A percentile compares a stretch with the other conserved stretches of the same genome.
phyloP scores from a whole-genome alignment of 306 rosid genomes.

The Cucurbita moschata region DNA sequence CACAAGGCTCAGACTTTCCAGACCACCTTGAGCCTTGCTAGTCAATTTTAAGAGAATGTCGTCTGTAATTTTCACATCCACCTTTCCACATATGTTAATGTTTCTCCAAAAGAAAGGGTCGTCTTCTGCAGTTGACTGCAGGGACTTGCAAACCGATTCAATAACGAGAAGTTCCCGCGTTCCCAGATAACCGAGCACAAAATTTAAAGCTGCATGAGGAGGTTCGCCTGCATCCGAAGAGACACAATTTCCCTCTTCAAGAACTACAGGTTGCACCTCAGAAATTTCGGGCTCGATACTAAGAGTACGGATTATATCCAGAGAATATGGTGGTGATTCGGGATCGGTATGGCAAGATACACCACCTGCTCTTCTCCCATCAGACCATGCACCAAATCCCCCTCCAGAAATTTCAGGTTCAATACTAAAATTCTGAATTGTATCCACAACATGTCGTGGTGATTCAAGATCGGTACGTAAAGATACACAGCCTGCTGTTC shows the following conservation, averaged over 20 bases:
- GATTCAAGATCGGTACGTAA: not conserved
- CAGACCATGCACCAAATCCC: constrained; percentile 1
- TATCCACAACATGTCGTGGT: not conserved
- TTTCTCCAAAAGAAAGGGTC: constrained; percentile 56
- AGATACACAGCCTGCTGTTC: not conserved
- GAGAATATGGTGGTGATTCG: not conserved
- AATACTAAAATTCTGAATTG: not conserved
- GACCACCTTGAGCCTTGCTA: constrained; percentile 45
- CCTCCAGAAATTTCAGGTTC: not conserved
- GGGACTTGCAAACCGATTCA: constrained; percentile 44
- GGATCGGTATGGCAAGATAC: constrained; percentile 8
- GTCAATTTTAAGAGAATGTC: constrained; percentile 37
- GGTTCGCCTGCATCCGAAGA: constrained; percentile 14
- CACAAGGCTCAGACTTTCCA: constrained; percentile 40
- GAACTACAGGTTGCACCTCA: not conserved
- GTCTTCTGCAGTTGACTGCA: constrained; percentile 24
- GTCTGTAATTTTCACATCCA: constrained; percentile 30
- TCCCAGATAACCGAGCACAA: constrained; percentile 36
- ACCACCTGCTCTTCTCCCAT: constrained; percentile 14
- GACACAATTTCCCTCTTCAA: not conserved
- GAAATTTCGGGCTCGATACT: not conserved
- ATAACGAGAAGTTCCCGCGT: constrained; percentile 47
- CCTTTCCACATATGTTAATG: constrained; percentile 28
- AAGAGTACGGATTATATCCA: not conserved
- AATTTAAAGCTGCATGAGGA: constrained; percentile 45